Percentiles rank a stretch among this genome's conserved stretches.
These are phyloP conservation scores for Citrus cavaleriei DNA, from an alignment of 345 rosid genomes.

Conservation along the genomic window DNA sequence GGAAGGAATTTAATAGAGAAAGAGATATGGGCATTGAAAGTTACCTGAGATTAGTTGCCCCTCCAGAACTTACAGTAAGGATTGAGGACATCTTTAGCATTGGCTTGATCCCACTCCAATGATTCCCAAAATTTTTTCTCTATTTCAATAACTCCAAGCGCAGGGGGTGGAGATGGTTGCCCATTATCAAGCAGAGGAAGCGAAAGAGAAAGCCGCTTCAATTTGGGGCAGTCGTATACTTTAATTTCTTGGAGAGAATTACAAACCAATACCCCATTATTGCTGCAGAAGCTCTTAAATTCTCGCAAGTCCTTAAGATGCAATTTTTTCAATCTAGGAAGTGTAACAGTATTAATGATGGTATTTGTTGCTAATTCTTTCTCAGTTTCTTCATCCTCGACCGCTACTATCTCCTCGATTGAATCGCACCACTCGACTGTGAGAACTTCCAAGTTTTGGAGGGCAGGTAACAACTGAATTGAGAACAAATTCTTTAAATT, in stretches of 20 bases:
- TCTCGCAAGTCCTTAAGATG: fast-evolving
- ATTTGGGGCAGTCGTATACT: fast-evolving
- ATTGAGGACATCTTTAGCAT: not conserved
- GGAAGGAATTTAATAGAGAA: too few species aligned
- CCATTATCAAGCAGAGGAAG: not conserved
- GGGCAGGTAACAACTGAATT: too few species aligned
- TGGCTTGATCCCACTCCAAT: not conserved
- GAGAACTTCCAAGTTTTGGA: too few species aligned
- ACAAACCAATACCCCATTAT: not conserved
- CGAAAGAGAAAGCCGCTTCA: not conserved
- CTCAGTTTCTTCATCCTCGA: not conserved
- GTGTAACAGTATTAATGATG: too few species aligned
- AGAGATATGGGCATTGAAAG: too few species aligned
- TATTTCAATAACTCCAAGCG: not conserved
- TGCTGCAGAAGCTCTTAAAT: not conserved
- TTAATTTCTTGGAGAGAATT: not conserved
- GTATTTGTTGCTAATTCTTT: not conserved
- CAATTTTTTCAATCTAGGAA: not conserved
- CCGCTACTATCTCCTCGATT: not conserved
- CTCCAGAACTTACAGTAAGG: not conserved
- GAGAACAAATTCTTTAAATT: not conserved
- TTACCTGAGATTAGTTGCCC: too few species aligned
- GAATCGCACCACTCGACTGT: fast-evolving
- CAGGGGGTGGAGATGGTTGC: not conserved
- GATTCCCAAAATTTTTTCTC: not conserved